A percentile compares a stretch with the other conserved stretches of the same genome.
phyloP scores from a whole-genome alignment of 2,329 filamentous ascomycete genomes.

The Bisporella sp. region DNA sequence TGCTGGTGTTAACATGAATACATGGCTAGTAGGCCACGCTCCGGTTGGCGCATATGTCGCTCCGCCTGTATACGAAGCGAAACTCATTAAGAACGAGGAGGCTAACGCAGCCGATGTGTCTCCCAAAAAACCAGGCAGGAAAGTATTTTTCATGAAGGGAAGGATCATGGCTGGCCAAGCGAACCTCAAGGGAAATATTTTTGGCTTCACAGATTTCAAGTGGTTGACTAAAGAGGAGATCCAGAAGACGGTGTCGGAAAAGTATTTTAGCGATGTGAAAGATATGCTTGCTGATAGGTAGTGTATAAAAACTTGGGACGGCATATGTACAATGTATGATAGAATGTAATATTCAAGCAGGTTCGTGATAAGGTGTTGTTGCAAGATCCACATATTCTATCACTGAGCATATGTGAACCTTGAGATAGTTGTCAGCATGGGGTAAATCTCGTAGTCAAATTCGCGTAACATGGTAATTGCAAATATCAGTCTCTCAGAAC shows the following conservation, averaged over 20 bases:
- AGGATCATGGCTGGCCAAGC: constrained; percentile 97
- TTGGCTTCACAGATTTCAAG: constrained; percentile 75
- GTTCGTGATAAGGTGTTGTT: neutral
- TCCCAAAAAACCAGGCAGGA: constrained; percentile 53
- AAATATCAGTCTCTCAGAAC: too few relatives aligned
- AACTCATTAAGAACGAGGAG: constrained; percentile 13
- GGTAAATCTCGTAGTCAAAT: neutral
- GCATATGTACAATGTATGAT: constrained; percentile 6
- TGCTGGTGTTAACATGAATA: constrained; percentile 95
- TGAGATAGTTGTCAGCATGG: too few relatives aligned
- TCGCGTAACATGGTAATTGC: too few relatives aligned
- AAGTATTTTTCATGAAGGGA: constrained; percentile 93
- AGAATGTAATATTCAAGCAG: constrained; percentile 7
- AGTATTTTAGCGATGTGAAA: constrained; percentile 69
- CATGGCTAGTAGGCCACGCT: constrained; percentile 88
- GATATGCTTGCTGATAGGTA: constrained; percentile 80
- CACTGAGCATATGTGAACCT: too few relatives aligned
- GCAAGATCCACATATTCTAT: neutral
- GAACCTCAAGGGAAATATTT: constrained; percentile 63
- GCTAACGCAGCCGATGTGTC: constrained; percentile 29
- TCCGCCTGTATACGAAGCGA: constrained; percentile 36
- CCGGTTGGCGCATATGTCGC: constrained; percentile 75
- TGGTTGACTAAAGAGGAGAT: constrained; percentile 93
- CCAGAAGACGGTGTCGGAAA: constrained; percentile 51
- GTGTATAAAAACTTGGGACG: neutral